phyloP scores from a whole-genome alignment of 2,329 filamentous ascomycete species.

The Chrysosporium queenslandicum region DNA sequence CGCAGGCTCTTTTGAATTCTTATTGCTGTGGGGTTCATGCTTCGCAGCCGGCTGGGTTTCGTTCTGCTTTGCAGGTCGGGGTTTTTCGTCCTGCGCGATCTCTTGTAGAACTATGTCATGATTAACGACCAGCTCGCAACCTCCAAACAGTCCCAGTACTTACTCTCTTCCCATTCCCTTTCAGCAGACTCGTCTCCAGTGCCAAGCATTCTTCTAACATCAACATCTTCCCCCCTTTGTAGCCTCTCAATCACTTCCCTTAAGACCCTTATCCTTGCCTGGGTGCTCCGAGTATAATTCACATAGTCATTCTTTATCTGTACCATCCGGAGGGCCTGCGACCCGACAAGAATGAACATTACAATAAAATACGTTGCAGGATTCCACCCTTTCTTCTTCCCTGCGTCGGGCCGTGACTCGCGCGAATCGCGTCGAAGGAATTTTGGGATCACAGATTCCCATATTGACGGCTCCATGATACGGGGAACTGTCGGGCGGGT shows the following conservation, averaged over 20 bases:
- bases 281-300: slow-evolving; percentile 62
- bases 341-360: slow-evolving; percentile 80
- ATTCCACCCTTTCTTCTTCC: slow-evolving; percentile 59
- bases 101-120: slow-evolving; percentile 19
- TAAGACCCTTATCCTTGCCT: slow-evolving; percentile 66
- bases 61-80: slow-evolving; percentile 11
- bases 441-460: slow-evolving; percentile 60
- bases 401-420: slow-evolving; percentile 26
- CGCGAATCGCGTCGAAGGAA: slow-evolving; percentile 30
- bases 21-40: background rate
- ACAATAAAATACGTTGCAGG: slow-evolving; percentile 72
- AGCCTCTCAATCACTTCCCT: slow-evolving; percentile 50
- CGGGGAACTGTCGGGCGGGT: slow-evolving; percentile 35
- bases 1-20: background rate
- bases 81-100: slow-evolving; percentile 33
- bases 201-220: slow-evolving; percentile 73
- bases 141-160: slow-evolving; percentile 21
- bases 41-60: background rate
- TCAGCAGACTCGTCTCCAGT: slow-evolving; percentile 67
- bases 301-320: slow-evolving; percentile 64
- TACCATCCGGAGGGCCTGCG: slow-evolving; percentile 90
- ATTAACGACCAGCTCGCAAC: background rate
- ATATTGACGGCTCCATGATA: slow-evolving; percentile 52
- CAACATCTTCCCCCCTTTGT: slow-evolving; percentile 52
- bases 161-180: slow-evolving; percentile 78